Evolutionary conservation across 2,329 filamentous ascomycete genomes (phyloP), one percentile per base, ranked within the genome.

Genomic region (Colletotrichum lentis): DNA sequence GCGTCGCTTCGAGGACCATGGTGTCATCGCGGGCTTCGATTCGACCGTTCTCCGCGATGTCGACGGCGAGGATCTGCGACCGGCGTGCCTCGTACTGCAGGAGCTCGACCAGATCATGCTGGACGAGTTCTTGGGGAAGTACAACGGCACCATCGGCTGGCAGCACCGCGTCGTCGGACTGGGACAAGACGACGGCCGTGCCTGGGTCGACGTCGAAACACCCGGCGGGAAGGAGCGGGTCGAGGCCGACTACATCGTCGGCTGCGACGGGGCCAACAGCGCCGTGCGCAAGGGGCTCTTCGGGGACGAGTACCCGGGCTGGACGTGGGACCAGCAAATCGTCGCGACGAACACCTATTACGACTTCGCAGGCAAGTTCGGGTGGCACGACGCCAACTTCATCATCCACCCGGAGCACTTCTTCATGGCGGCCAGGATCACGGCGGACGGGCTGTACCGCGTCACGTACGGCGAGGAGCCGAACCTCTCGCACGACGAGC

Each of bases 301-400:
- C 73, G 85, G 85, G 3, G 76, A 80, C n/a, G 81, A 84, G 37
- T 90, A 85, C 69, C 86, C 86, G 0, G 87, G 87, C 0, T 85
- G 85, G 71, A 90, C 87, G 0, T 85, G 86, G 80, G 82, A 88
- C 61, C 80, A 81, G 66, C 86, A 88, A 73, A 87, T 90, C 65
- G 82, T 90, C 18, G 87, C 87, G 52, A 89, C 87, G 6, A 89
- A 90, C 77, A 85, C 86, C 12, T 89, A 89, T 73, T 88, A 90
- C 68, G 85, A 88, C 71, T 88, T 90, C 66, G 78, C 81, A 16
- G 75, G 73, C 7, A 84, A 84, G 69, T 86, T 82, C 70, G 83
- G 81, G 31, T 88, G 81, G 71, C 76, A 81, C 62, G 85, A 89
- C 70, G 82, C 83, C 14, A 88, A 88, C 74, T 89, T 89, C 74